Base-by-base conservation (phyloP, 129 eudicot genomes). In the Ambrosia trifida region DNA sequence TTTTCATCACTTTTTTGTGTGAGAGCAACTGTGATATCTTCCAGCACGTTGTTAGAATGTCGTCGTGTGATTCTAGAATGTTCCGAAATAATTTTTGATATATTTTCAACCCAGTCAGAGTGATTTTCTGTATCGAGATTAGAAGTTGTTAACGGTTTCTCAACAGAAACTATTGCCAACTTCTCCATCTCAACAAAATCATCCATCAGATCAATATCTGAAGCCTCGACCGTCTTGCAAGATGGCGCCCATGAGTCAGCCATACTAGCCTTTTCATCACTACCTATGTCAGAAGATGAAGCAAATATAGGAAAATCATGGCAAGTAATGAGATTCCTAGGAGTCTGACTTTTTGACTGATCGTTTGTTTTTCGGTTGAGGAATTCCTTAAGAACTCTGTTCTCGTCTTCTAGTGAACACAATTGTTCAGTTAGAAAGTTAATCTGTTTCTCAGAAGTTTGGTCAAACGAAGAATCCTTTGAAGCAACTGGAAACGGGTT, bases 151-250 rank as follows among this genome's bases (percentile, higher is more conserved):
- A 63, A 54, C 4, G 82, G 84, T 72, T 78, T 83, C 59, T 82
- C 88, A 3, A 72, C 77, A 0, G 92, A 80, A 41, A 79, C 88
- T 24, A 87, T 67, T 18, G 98, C 98, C 69, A 94, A 53, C 75
- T 94, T 94, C 81, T 94, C 98, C 97, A 94, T 94, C 81, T 94
- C 98, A 38, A 80, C 87, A 69, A 94, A 94, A 72, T 94, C 98
- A 53, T 94, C 98, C 98, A 94, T 85, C 77, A 89, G 78, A 80
- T 65, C 83, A 13, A 87, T 85, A 69, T 88, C 97, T 16, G 93
- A 87, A 75, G 82, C 76, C 51, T 84, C 83, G 57, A 79, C 83
- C 3, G 79, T 71, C 80, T 72, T 86, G 35, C 65, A 73, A 38
- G 85, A 79, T 33, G 91, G 84, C 28, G 86, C 73, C 51, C 87